Percentiles rank a stretch among this genome's conserved stretches.
These are phyloP conservation scores for Cronartium quercuum DNA, from an alignment of 1,284 basidiomycete genomes.

Conservation along the genomic window DNA sequence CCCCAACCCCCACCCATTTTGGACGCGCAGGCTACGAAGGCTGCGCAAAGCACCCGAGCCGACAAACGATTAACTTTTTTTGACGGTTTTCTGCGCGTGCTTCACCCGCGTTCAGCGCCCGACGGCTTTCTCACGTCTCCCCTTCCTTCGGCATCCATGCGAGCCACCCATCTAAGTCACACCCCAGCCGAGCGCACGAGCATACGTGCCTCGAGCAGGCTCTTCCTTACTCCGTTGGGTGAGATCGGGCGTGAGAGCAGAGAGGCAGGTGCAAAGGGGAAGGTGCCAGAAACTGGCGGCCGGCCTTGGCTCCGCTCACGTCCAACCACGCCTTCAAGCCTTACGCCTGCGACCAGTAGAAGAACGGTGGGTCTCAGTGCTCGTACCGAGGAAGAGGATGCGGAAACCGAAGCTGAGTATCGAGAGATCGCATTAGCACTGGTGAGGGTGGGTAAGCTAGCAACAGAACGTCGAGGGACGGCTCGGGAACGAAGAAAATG, in stretches of 20 bases:
- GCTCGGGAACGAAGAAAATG: not conserved
- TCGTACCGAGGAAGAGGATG: slow-evolving; percentile 37
- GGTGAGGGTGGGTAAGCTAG: not conserved
- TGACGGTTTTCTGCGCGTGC: slow-evolving; percentile 28
- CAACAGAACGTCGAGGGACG: not conserved
- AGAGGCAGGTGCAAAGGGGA: slow-evolving; percentile 3
- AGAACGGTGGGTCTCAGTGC: slow-evolving; percentile 16
- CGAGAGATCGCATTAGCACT: not conserved
- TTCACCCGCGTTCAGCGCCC: not conserved
- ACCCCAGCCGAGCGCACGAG: not conserved
- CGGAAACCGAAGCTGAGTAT: slow-evolving; percentile 2
- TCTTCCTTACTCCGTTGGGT: not conserved
- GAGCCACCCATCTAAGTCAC: not conserved
- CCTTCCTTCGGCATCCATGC: not conserved
- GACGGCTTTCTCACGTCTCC: not conserved
- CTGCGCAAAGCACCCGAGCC: not conserved
- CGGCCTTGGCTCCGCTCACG: not conserved
- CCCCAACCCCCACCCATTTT: not conserved
- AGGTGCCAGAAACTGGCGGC: slow-evolving; percentile 36
- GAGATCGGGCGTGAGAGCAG: not conserved
- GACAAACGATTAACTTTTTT: slow-evolving; percentile 10
- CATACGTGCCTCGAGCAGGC: not conserved
- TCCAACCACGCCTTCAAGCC: not conserved
- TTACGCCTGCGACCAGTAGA: slow-evolving; percentile 18
- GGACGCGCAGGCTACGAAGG: not conserved